These are phyloP conservation scores for Penicillium verrucosum DNA, from an alignment of 2,329 filamentous ascomycete species.

Conservation along the genomic window DNA sequence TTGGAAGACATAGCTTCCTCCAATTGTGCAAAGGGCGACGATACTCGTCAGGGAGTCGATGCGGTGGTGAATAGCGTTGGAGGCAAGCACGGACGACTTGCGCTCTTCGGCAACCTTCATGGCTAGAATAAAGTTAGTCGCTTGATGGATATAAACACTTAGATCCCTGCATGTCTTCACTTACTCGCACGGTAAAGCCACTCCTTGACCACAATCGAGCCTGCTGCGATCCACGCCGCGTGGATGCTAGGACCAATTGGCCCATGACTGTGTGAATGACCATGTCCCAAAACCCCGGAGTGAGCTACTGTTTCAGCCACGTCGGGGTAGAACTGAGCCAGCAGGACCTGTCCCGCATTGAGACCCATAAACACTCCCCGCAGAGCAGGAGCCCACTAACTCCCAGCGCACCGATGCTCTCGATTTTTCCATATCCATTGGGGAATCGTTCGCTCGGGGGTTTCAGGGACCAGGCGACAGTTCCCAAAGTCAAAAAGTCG, in stretches of 20 bases:
- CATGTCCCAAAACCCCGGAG: slow-evolving; percentile 48
- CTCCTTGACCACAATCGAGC: slow-evolving; percentile 89
- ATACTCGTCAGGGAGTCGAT: slow-evolving; percentile 94
- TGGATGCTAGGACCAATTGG: slow-evolving; percentile 77
- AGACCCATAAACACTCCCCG: slow-evolving; percentile 91
- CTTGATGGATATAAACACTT: neutral
- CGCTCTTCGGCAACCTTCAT: slow-evolving; percentile 94
- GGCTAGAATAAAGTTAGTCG: slow-evolving; percentile 49
- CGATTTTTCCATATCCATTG: slow-evolving; percentile 93
- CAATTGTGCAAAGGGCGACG: slow-evolving; percentile 84
- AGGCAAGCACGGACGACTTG: slow-evolving; percentile 92
- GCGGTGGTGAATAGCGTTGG: slow-evolving; percentile 93
- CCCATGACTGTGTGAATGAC: slow-evolving; percentile 57
- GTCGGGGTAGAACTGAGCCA: slow-evolving; percentile 70
- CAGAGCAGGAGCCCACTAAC: slow-evolving; percentile 87
- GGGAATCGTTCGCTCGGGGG: slow-evolving; percentile 81
- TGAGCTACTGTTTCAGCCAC: slow-evolving; percentile 51
- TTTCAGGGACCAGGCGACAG: slow-evolving; percentile 88
- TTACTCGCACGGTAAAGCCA: slow-evolving; percentile 95
- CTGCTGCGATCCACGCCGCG: slow-evolving; percentile 88
- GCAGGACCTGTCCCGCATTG: slow-evolving; percentile 67
- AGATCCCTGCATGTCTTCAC: slow-evolving; percentile 37
- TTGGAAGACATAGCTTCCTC: slow-evolving; percentile 79
- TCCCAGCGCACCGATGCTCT: slow-evolving; percentile 87
- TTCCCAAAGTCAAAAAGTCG: slow-evolving; percentile 88